These are phyloP conservation scores for Pholiota molesta DNA, from an alignment of 768 basidiomycete genomes.

Conservation along the genomic window DNA sequence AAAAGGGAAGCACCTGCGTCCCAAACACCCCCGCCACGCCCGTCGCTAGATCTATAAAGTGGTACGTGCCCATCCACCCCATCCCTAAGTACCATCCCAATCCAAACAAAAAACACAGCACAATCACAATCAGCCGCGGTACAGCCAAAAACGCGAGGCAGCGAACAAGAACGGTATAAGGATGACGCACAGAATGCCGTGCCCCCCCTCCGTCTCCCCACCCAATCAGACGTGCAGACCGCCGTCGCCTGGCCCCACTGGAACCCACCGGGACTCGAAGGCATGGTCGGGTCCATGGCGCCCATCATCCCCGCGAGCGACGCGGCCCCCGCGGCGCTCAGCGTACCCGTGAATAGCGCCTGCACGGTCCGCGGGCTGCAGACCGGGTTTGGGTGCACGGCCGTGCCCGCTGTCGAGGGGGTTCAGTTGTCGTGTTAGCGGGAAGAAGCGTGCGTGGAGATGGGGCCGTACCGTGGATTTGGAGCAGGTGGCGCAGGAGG, in stretches of 20 bases:
- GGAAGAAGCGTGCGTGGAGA: neutral
- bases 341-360: slow-evolving; percentile 15
- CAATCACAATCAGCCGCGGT: too few relatives aligned
- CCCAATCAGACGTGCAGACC: slow-evolving; percentile 27
- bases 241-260: slow-evolving; percentile 32
- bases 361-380: neutral
- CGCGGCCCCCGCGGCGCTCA: slow-evolving; percentile 21
- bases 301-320: slow-evolving; percentile 9
- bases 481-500: slow-evolving; percentile 32
- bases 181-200: slow-evolving; percentile 38
- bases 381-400: neutral
- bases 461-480: slow-evolving; percentile 28
- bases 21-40: slow-evolving; percentile 32
- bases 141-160: too few relatives aligned
- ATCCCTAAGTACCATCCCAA: too few relatives aligned
- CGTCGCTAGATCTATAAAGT: slow-evolving; percentile 34
- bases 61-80: slow-evolving; percentile 33
- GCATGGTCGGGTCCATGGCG: neutral
- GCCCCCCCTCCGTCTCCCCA: slow-evolving; percentile 29
- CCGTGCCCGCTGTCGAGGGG: neutral
- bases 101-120: too few relatives aligned
- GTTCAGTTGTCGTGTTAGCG: neutral
- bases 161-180: too few relatives aligned
- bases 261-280: slow-evolving; percentile 1
- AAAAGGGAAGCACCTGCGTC: slow-evolving; percentile 18